phyloP scores from a whole-genome alignment of 306 rosid species.

The Trifolium pratense region DNA sequence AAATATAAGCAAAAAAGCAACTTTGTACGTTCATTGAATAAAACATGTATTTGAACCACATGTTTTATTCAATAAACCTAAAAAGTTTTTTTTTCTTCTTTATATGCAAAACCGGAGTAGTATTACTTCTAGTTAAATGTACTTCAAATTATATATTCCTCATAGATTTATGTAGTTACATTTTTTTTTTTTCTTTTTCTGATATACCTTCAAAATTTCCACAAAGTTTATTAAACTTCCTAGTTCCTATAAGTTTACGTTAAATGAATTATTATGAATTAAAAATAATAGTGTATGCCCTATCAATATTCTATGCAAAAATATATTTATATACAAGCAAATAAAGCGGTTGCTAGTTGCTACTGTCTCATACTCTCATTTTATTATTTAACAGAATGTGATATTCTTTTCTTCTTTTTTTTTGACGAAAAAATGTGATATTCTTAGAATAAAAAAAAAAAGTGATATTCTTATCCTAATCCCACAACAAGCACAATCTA shows the following conservation, averaged over 20 bases:
- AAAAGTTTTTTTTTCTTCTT: no score
- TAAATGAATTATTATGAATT: neutral
- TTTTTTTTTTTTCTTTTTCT: neutral
- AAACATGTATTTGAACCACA: no score
- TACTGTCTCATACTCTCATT: no score
- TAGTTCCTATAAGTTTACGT: neutral
- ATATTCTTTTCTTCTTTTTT: no score
- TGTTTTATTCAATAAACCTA: no score
- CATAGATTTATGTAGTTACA: neutral
- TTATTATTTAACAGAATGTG: constrained; percentile 10
- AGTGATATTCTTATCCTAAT: constrained; percentile 31
- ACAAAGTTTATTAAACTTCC: neutral
- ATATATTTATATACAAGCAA: neutral
- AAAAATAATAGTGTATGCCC: neutral
- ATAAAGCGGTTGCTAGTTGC: constrained; percentile 19
- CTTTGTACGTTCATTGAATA: no score
- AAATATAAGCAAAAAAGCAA: no score
- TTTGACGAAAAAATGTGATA: no score
- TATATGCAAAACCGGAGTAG: no score
- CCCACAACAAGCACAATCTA: neutral
- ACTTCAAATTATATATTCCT: no score
- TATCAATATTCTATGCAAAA: neutral
- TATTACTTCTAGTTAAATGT: no score
- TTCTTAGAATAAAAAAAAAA: no score
- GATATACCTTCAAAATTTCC: neutral